Evolutionary conservation across 106 monocot species (phyloP).

Genomic region (Dendrobium officinale): DNA sequence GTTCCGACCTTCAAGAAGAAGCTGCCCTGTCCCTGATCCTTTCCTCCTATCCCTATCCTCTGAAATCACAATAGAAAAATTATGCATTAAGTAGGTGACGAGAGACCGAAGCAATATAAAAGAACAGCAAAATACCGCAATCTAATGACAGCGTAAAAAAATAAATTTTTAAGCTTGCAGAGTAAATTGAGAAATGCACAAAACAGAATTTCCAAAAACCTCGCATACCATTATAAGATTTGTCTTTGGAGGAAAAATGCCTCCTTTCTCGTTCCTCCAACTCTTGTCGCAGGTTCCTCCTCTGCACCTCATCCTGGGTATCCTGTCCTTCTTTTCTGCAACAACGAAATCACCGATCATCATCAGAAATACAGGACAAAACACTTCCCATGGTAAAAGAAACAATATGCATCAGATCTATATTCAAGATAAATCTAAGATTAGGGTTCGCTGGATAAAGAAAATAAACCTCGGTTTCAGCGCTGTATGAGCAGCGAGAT

Average conservation of each 20-base stretch:
- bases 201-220: background rate
- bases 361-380: background rate
- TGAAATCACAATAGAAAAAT: constrained; percentile 23
- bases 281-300: constrained; percentile 82
- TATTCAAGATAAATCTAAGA: background rate
- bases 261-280: constrained; percentile 86
- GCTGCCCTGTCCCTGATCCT: constrained; percentile 43
- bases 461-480: constrained; percentile 76
- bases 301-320: constrained; percentile 87
- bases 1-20: constrained; percentile 73
- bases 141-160: background rate
- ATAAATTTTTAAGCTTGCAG: background rate
- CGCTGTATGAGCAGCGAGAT: constrained; percentile 83
- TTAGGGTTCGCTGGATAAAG: background rate
- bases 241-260: constrained; percentile 89
- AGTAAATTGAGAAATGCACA: background rate
- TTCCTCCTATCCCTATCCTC: constrained; percentile 89
- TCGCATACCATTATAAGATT: constrained; percentile 49
- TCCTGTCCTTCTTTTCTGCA: constrained; percentile 88
- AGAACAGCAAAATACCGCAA: background rate
- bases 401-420: background rate
- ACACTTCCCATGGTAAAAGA: background rate
- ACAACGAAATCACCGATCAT: background rate
- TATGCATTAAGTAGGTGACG: background rate
- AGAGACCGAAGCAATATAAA: background rate